Evolutionary conservation across 2,329 filamentous ascomycete species (phyloP).

Genomic region (Dendryphion nanum): DNA sequence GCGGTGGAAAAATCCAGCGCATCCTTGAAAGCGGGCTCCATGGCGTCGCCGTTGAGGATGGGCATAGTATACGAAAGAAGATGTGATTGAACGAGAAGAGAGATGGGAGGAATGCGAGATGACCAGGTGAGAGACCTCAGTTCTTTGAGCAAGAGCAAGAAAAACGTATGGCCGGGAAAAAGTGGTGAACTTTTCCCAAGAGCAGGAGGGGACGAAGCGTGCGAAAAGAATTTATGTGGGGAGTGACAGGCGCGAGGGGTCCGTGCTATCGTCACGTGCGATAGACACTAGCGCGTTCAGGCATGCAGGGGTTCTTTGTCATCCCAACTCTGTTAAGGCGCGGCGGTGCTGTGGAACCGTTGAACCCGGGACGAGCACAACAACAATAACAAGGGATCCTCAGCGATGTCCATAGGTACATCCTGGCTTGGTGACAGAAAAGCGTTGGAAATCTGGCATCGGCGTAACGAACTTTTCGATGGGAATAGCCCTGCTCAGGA

Average conservation of each 20-base stretch:
- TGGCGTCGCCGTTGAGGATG: slow-evolving; percentile 63
- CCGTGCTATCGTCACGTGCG: slow-evolving; percentile 5
- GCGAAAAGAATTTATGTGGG: slow-evolving; percentile 10
- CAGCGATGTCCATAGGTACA: no score
- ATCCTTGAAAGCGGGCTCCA: slow-evolving; percentile 49
- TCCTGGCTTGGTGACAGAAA: no score
- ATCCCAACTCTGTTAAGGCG: no score
- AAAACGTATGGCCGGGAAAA: slow-evolving; percentile 56
- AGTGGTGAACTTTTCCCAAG: slow-evolving; percentile 50
- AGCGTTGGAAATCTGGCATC: no score
- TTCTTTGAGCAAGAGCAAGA: slow-evolving; percentile 17
- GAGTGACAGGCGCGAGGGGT: no score
- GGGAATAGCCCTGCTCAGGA: no score
- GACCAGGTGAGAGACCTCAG: slow-evolving; percentile 35
- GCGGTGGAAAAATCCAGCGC: slow-evolving; percentile 74
- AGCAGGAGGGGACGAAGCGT: slow-evolving; percentile 31
- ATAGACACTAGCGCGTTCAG: no score
- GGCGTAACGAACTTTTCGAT: no score
- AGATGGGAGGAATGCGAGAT: slow-evolving; percentile 14
- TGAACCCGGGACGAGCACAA: no score
- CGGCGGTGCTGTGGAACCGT: no score
- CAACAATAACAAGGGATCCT: no score
- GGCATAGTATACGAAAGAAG: slow-evolving; percentile 52
- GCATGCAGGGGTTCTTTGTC: no score
- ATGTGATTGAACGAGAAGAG: slow-evolving; percentile 29